Base-by-base conservation (phyloP, 106 monocot genomes). In the Allium fistulosum region DNA sequence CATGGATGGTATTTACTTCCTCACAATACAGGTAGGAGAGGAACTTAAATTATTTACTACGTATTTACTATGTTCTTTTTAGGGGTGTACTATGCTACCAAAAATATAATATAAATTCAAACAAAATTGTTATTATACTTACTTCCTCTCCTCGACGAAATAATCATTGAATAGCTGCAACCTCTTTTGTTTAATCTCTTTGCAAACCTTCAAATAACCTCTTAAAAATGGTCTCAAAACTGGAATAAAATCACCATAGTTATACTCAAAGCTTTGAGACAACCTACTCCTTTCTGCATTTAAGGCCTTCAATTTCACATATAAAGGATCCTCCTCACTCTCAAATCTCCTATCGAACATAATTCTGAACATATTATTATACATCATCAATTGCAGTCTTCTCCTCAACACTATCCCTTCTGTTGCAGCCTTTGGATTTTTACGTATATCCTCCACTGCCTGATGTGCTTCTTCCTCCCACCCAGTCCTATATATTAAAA, bases 291-390 rank as follows among this genome's bases (percentile, higher is more conserved):
- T 65, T 82, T 90, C 90, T 15, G 71, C 79, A 50, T 90, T 90
- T 51, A 82, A 61, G 18, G 66, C 75, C 72, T 66, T 90, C n/a
- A 90, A 66, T 74, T 67, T 80, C 67, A 72, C 57, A 73, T 85
- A 90, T 46, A 90, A 74, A 2, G 85, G 85, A 55, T 90, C 89
- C 15, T 82, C 75, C 55, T 66, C 73, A 73, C 82, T 75, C 63
- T 82, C 85, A 51, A 90, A 90, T 46, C 89, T 52, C 49, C 78
- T 53, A 49, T 85, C 80, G 70, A 90, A 90, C 89, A 90, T 90
- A 72, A 90, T 90, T 62, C 89, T 71, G 74, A 80, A 90, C 89
- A 90, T 82, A 66, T 85, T 82, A 77, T 90, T 90, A 79, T 90
- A 90, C 89, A 90, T 90, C 89, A 90, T 82, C 26, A 90, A 69